A percentile compares a stretch with the other conserved stretches of the same genome.
Evolutionary conservation across 768 basidiomycete genomes (phyloP).

Genomic region (Solioccasus polychromus): DNA sequence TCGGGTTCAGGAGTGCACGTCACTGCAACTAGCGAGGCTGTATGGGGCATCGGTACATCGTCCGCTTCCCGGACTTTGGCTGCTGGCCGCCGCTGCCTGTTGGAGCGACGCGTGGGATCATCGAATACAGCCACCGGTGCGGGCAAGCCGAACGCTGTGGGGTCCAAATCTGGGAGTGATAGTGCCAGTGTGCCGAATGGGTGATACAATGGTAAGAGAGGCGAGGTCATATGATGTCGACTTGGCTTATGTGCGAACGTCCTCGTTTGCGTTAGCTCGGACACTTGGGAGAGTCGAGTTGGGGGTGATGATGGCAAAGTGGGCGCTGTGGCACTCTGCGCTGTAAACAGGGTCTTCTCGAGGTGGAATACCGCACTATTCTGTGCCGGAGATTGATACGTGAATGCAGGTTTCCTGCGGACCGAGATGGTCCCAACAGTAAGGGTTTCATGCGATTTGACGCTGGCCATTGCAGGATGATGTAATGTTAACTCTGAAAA

Average conservation of each 20-base stretch:
- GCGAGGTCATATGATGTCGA: conserved; percentile 31
- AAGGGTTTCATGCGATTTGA: conserved; percentile 16
- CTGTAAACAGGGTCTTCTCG: conserved; percentile 18
- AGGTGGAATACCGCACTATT: conserved; percentile 25
- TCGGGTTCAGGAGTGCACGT: conserved; percentile 23
- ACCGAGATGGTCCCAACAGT: conserved; percentile 22
- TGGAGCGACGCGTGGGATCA: conserved; percentile 42
- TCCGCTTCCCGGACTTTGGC: conserved; percentile 51
- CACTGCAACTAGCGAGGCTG: conserved; percentile 8
- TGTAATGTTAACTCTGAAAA: conserved; percentile 9
- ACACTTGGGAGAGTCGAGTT: conserved; percentile 7
- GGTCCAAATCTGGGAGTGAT: conserved; percentile 64
- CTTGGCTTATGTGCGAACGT: conserved; percentile 15
- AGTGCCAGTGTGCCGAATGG: conserved; percentile 60
- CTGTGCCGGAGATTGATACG: conserved; percentile 56
- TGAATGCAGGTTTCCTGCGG: conserved; percentile 55
- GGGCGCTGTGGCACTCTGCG: conserved; percentile 16
- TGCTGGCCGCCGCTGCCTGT: conserved; percentile 45
- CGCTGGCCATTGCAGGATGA: conserved; percentile 20
- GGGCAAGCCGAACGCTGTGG: conserved; percentile 54
- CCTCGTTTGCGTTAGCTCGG: conserved; percentile 15
- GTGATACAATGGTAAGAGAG: conserved; percentile 64
- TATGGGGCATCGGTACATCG: conserved; percentile 19
- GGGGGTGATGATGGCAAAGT: conserved; percentile 13
- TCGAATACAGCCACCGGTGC: conserved; percentile 42